Percentiles rank a stretch among this genome's conserved stretches.
These are phyloP conservation scores for Annulohypoxylon nitens DNA, from an alignment of 495 filamentous ascomycete genomes.

Conservation along the genomic window DNA sequence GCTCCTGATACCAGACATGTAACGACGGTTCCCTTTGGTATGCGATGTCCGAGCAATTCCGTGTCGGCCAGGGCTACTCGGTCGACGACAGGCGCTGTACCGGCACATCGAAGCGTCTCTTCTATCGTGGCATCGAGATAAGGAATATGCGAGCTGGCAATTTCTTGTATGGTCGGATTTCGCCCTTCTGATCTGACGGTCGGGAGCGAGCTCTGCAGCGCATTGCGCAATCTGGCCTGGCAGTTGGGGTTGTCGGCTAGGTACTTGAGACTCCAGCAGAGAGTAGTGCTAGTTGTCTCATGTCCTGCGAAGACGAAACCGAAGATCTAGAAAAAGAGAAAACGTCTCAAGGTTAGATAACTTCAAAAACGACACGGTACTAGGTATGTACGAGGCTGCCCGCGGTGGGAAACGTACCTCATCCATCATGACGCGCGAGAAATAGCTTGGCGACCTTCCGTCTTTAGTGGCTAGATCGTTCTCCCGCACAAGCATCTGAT, in stretches of 20 bases:
- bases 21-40: constrained; percentile 48
- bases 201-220: constrained; percentile 31
- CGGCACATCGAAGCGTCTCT: constrained; percentile 51
- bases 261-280: constrained; percentile 55
- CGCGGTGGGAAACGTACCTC: no score
- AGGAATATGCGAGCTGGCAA: constrained; percentile 29
- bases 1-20: constrained; percentile 41
- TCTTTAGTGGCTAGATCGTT: no score
- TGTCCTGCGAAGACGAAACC: constrained; percentile 52
- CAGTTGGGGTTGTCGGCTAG: constrained; percentile 49
- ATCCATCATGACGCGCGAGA: no score
- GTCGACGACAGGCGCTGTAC: constrained; percentile 20
- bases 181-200: constrained; percentile 25
- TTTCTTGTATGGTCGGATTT: not conserved
- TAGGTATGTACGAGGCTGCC: no score
- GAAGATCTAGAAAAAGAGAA: constrained; percentile 37
- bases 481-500: no score
- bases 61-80: constrained; percentile 51
- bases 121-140: constrained; percentile 58
- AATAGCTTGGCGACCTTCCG: no score
- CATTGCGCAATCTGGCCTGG: constrained; percentile 46
- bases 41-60: constrained; percentile 46
- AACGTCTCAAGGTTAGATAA: no score
- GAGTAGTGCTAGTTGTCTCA: constrained; percentile 49
- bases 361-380: no score